phyloP scores from a whole-genome alignment of 805 yeast species.

The Hanseniaspora thailandica region DNA sequence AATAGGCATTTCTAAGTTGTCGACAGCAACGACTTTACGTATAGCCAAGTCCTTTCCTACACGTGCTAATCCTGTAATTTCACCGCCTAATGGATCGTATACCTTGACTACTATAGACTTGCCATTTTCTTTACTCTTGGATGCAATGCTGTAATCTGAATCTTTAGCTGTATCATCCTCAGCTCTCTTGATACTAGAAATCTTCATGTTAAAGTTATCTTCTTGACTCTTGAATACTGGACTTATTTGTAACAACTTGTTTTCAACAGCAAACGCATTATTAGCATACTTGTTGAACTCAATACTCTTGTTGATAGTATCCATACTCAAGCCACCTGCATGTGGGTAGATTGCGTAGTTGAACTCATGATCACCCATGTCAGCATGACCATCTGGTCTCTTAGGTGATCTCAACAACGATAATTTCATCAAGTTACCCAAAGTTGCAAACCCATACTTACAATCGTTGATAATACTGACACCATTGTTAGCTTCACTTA shows the following conservation, averaged over 20 bases:
- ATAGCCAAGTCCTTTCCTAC: constrained; percentile 34
- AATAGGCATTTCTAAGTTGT: constrained; percentile 38
- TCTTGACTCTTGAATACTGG: constrained; percentile 25
- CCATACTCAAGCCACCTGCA: constrained; percentile 47
- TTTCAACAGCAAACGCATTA: constrained; percentile 18
- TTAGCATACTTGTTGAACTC: constrained; percentile 53
- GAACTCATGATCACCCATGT: constrained; percentile 77
- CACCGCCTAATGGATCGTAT: constrained; percentile 84
- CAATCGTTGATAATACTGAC: constrained; percentile 71
- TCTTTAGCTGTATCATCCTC: constrained; percentile 53
- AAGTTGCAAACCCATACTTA: constrained; percentile 86
- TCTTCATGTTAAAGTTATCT: constrained; percentile 50
- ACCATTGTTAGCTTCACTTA: constrained; percentile 77
- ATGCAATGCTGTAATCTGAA: constrained; percentile 36
- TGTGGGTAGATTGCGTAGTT: constrained; percentile 82
- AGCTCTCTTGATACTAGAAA: constrained; percentile 73
- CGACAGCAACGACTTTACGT: constrained; percentile 41
- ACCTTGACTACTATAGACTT: constrained; percentile 57
- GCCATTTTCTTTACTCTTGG: constrained; percentile 27
- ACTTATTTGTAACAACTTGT: constrained; percentile 19
- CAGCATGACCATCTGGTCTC: constrained; percentile 89
- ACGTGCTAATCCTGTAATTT: constrained; percentile 40
- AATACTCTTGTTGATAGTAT: constrained; percentile 62
- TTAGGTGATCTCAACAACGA: constrained; percentile 83
- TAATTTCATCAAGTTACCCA: constrained; percentile 82